phyloP scores from a whole-genome alignment of 2,329 filamentous ascomycete species.

The Aspergillus flavus region DNA sequence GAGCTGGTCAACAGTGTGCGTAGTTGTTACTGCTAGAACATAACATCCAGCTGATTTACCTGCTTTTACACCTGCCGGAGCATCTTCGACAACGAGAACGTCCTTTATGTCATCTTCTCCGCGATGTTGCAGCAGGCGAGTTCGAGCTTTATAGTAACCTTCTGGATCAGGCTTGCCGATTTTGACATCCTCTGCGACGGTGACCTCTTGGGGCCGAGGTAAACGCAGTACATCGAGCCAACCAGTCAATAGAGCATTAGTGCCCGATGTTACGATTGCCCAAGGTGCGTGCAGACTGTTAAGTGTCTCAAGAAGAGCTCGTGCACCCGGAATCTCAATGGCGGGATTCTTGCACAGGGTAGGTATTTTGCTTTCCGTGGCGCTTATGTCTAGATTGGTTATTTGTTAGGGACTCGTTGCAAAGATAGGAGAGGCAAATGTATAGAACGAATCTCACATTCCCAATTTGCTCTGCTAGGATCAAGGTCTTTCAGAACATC shows the following conservation, averaged over 20 bases:
- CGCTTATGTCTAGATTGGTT: conserved; percentile 6
- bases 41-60: neutral
- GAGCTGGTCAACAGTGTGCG: neutral
- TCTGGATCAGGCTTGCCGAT: conserved; percentile 10
- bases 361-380: conserved; percentile 8
- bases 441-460: neutral
- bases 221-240: conserved; percentile 7
- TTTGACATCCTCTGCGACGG: conserved; percentile 8
- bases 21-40: neutral
- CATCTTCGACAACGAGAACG: neutral
- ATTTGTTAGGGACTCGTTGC: neutral
- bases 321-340: conserved; percentile 7
- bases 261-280: conserved; percentile 8
- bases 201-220: conserved; percentile 6
- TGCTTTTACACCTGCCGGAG: neutral
- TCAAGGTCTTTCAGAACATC: conserved; percentile 2
- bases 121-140: neutral
- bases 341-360: neutral
- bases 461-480: conserved; percentile 8
- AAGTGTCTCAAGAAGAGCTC: conserved; percentile 3
- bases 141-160: neutral
- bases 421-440: neutral
- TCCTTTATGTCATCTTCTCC: neutral
- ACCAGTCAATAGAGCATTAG: neutral
- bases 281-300: neutral